Evolutionary conservation across 371 early-diverging fungal genomes (phyloP).

Genomic region (Mortierella sp.): DNA sequence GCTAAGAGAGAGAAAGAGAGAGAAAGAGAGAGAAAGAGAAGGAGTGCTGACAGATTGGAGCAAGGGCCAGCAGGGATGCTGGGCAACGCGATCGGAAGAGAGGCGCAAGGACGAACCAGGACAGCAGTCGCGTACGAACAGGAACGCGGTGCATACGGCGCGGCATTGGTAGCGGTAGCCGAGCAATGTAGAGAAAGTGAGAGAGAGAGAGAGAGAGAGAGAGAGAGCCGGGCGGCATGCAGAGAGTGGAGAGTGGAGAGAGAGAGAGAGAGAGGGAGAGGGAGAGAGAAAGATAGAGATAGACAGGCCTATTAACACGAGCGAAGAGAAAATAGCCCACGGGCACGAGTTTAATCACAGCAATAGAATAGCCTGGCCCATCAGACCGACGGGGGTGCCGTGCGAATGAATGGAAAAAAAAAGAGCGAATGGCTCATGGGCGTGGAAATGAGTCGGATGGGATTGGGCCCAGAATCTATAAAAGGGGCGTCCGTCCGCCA

Average conservation of each 20-base stretch:
- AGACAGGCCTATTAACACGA: neutral
- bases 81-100: too few species aligned
- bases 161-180: neutral
- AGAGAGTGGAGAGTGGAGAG: neutral
- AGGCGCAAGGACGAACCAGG: too few species aligned
- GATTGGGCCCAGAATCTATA: neutral
- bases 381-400: neutral
- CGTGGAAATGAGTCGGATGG: neutral
- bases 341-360: neutral
- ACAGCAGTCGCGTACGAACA: conserved; percentile 5
- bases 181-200: neutral
- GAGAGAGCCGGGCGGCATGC: neutral
- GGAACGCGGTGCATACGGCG: conserved; percentile 6
- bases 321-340: neutral
- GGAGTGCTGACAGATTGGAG: too few species aligned
- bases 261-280: neutral
- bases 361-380: too few species aligned
- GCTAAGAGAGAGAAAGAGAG: too few species aligned
- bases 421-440: neutral
- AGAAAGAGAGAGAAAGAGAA: too few species aligned
- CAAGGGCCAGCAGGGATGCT: too few species aligned
- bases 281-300: neutral
- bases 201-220: neutral
- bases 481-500: neutral
- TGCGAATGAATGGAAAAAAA: neutral